Conservation (phyloP, 805 yeast species). For the Kazachstania kunashirensis region DNA sequence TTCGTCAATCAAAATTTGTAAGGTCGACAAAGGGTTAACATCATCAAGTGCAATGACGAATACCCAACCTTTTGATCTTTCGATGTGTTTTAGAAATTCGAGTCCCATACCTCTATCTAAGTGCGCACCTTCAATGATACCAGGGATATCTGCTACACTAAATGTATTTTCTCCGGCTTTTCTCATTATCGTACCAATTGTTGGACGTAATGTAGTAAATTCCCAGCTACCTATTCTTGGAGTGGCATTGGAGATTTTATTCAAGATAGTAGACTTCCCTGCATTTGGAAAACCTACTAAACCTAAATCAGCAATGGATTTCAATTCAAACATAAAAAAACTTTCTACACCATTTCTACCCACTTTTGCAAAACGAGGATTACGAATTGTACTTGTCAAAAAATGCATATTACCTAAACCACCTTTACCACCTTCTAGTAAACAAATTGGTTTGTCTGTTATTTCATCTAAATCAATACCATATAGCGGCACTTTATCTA, state of each 20-base stretch:
- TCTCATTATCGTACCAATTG: constrained; percentile 74
- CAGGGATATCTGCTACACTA: constrained; percentile 97
- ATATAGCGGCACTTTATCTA: constrained; percentile 67
- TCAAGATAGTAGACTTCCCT: constrained; percentile 81
- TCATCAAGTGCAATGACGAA: constrained; percentile 76
- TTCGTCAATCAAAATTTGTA: constrained; percentile 55
- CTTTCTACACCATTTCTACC: constrained; percentile 67
- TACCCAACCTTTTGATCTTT: constrained; percentile 80
- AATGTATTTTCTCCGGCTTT: constrained; percentile 53
- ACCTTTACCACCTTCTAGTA: constrained; percentile 81
- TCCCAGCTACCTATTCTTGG: constrained; percentile 96
- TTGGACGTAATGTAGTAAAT: constrained; percentile 87
- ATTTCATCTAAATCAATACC: constrained; percentile 67
- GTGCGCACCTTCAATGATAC: constrained; percentile 82
- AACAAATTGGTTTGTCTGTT: constrained; percentile 53
- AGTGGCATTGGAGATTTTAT: constrained; percentile 80
- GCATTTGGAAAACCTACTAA: constrained; percentile 94
- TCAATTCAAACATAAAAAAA: constrained; percentile 70
- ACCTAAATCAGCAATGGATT: constrained; percentile 85
- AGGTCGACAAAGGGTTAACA: constrained; percentile 54
- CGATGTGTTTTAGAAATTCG: constrained; percentile 85
- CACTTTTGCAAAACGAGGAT: constrained; percentile 76
- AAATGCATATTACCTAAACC: constrained; percentile 97
- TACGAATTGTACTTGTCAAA: constrained; percentile 69
- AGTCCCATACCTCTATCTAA: constrained; percentile 86